phyloP scores from a whole-genome alignment of 176 grass and related monocot genomes.

The Ananas comosus region DNA sequence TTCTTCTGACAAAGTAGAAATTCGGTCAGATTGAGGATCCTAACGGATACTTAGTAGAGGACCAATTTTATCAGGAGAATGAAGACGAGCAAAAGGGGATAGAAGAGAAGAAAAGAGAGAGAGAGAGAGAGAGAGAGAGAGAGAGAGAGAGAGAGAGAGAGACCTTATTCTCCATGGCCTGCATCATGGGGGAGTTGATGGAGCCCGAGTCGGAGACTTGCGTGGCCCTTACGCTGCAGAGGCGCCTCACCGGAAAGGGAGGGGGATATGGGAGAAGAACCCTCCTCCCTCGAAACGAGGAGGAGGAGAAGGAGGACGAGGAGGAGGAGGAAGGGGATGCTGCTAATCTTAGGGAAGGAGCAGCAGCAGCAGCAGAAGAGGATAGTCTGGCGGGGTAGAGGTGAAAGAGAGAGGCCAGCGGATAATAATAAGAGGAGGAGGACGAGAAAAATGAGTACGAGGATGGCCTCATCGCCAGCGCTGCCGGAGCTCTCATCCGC shows the following conservation, averaged over 20 bases:
- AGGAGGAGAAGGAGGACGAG: neutral
- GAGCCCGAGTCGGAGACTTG: constrained; percentile 1
- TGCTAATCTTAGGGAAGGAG: neutral
- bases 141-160: neutral
- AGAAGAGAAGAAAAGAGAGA: no score
- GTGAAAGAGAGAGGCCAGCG: neutral
- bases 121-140: neutral
- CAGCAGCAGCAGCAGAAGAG: neutral
- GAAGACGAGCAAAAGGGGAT: neutral
- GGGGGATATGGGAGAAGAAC: neutral
- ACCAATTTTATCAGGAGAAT: neutral
- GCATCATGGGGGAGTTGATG: neutral
- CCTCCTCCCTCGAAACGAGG: neutral
- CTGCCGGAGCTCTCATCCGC: neutral
- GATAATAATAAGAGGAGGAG: neutral
- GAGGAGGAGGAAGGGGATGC: neutral
- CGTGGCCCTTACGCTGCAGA: neutral
- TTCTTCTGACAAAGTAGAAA: no score
- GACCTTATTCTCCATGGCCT: constrained; percentile 1
- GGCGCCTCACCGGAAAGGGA: neutral
- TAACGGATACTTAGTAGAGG: neutral
- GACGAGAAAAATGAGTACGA: neutral
- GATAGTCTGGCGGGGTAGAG: neutral
- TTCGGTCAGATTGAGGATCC: neutral
- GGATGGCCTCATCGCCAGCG: neutral